These are phyloP conservation scores for Pseudogymnoascus sp. DNA, from an alignment of 2,329 filamentous ascomycete genomes.

Conservation along the genomic window DNA sequence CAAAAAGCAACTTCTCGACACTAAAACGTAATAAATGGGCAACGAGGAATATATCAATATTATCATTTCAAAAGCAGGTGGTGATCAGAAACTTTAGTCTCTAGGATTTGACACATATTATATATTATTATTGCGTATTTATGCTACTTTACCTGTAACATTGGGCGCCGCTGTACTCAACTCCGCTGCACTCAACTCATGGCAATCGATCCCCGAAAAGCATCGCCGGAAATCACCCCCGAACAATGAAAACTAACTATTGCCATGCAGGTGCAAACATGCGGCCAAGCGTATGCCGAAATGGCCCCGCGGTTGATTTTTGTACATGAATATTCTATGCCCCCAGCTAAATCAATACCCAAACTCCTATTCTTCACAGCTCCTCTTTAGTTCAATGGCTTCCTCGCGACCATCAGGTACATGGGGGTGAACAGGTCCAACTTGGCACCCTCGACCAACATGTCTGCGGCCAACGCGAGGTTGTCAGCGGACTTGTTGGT, in stretches of 20 bases:
- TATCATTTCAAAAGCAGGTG: background rate
- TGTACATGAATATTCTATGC: conserved; percentile 10
- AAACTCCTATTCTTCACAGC: conserved; percentile 1
- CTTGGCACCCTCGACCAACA: conserved; percentile 76
- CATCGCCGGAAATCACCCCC: conserved; percentile 9
- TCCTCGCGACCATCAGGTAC: conserved; percentile 93
- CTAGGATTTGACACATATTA: conserved; percentile 9
- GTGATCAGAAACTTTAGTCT: conserved; percentile 3
- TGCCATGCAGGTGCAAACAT: conserved; percentile 5
- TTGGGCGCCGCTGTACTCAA: background rate
- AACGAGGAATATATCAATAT: background rate
- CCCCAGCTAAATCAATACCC: conserved; percentile 2
- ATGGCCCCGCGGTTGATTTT: conserved; percentile 3
- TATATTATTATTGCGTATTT: conserved; percentile 9
- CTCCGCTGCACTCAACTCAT: conserved; percentile 1
- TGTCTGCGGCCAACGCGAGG: conserved; percentile 74
- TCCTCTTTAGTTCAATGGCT: conserved; percentile 46
- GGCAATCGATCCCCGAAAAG: conserved; percentile 4
- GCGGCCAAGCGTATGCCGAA: conserved; percentile 1
- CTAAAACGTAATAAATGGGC: background rate
- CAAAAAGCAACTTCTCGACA: background rate
- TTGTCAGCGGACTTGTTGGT: conserved; percentile 95
- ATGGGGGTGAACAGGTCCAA: conserved; percentile 96
- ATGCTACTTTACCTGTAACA: background rate
- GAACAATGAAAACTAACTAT: conserved; percentile 5